Conservation (phyloP, 1,284 basidiomycete genomes). For the Prillingera fragicola region DNA sequence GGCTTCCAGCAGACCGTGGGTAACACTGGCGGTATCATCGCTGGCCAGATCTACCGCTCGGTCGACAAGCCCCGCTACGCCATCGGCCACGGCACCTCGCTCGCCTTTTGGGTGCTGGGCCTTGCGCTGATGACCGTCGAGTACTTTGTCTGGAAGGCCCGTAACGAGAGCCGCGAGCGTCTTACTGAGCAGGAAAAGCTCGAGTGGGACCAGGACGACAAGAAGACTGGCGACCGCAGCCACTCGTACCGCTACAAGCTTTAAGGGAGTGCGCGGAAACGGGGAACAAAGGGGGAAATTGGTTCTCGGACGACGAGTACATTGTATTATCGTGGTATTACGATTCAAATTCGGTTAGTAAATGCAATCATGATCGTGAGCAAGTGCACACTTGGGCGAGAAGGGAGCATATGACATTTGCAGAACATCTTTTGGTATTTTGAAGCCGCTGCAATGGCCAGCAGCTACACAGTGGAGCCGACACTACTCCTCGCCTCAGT, state of each 20-base stretch:
- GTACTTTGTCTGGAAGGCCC: slow-evolving; percentile 7
- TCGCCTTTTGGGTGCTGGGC: slow-evolving; percentile 7
- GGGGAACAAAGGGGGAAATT: neutral
- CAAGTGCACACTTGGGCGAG: too few species aligned
- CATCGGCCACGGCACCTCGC: slow-evolving; percentile 6
- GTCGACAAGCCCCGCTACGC: slow-evolving; percentile 8
- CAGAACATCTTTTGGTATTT: too few species aligned
- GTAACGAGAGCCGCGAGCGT: slow-evolving; percentile 6
- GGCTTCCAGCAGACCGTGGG: slow-evolving; percentile 35
- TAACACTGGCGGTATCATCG: slow-evolving; percentile 21
- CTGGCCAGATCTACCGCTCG: slow-evolving; percentile 14
- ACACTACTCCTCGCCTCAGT: too few species aligned
- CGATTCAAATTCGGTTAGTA: too few species aligned
- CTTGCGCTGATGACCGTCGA: slow-evolving; percentile 8
- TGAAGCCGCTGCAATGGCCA: too few species aligned
- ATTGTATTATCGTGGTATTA: too few species aligned
- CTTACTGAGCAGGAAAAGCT: slow-evolving; percentile 11
- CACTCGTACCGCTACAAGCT: slow-evolving; percentile 10
- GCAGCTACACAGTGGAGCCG: too few species aligned
- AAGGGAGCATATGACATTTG: too few species aligned
- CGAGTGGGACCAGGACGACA: slow-evolving; percentile 5
- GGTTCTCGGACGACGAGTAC: neutral
- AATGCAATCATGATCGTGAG: too few species aligned
- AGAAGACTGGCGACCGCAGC: slow-evolving; percentile 14
- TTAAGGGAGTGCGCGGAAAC: neutral